These are phyloP conservation scores for Tetrahymena malaccensis DNA, from an alignment of 73 alveolate genomes.

Conservation along the genomic window DNA sequence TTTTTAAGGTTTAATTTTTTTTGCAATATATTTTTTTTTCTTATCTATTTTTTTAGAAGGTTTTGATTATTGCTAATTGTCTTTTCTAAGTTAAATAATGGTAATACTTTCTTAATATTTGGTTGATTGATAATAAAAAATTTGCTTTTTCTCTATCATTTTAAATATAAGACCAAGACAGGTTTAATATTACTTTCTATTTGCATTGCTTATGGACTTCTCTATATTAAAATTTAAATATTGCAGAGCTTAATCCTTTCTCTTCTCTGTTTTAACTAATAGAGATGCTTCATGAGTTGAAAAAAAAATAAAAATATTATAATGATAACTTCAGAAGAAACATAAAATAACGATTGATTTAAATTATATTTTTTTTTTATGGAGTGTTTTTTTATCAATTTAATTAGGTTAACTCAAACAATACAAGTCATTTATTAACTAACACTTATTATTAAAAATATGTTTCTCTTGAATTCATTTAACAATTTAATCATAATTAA, in stretches of 20 bases:
- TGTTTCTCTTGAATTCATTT: too few species aligned
- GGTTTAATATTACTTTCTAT: not conserved
- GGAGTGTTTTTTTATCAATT: not conserved
- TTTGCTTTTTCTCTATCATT: not conserved
- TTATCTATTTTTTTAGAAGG: not conserved
- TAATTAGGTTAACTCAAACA: not conserved
- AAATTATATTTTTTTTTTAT: not conserved
- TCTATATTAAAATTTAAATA: not conserved
- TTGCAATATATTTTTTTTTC: not conserved
- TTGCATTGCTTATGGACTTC: not conserved
- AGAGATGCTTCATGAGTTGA: not conserved
- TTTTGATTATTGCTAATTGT: not conserved
- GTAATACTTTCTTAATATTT: not conserved
- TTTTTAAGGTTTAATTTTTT: not conserved
- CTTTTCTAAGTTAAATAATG: not conserved
- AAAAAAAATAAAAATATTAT: too few species aligned
- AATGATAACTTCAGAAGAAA: not conserved
- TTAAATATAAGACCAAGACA: not conserved
- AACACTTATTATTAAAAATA: too few species aligned
- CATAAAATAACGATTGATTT: not conserved
- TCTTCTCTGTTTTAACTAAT: not conserved
- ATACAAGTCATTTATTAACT: too few species aligned
- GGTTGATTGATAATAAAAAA: not conserved
- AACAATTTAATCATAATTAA: too few species aligned
- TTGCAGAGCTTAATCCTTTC: not conserved